These are phyloP conservation scores for Platanus orientalis DNA, from an alignment of 164 flowering plant genomes.

Conservation along the genomic window DNA sequence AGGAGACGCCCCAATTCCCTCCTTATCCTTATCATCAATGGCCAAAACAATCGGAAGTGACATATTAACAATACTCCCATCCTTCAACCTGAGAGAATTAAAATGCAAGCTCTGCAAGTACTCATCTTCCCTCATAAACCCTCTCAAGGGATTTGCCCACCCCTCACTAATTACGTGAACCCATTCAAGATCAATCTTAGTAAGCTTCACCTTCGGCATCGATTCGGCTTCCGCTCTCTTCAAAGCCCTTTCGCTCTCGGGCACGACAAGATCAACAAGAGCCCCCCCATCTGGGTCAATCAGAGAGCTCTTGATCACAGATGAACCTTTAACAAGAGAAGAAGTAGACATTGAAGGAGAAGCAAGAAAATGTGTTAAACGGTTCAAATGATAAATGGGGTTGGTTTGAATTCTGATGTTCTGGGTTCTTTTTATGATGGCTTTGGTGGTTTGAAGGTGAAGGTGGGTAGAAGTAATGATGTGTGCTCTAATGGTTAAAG, in stretches of 20 bases:
- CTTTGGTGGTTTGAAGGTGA: slow-evolving; percentile 5
- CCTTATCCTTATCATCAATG: slow-evolving; percentile 68
- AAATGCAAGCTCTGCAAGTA: slow-evolving; percentile 93
- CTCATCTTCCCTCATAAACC: slow-evolving; percentile 93
- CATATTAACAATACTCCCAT: slow-evolving; percentile 82
- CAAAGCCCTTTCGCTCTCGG: slow-evolving; percentile 45
- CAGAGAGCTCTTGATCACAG: slow-evolving; percentile 58
- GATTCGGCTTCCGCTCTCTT: slow-evolving; percentile 48
- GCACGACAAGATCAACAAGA: slow-evolving; percentile 71
- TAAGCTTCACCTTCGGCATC: slow-evolving; percentile 56
- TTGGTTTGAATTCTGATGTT: slow-evolving; percentile 16
- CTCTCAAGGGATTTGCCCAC: slow-evolving; percentile 91
- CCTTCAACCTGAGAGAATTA: slow-evolving; percentile 48
- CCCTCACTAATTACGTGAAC: slow-evolving; percentile 90
- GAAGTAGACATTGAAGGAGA: slow-evolving; percentile 8
- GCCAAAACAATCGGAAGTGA: slow-evolving; percentile 92
- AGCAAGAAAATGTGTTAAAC: slow-evolving; percentile 13
- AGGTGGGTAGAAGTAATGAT: slow-evolving; percentile 5
- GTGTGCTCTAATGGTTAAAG: slow-evolving; percentile 38
- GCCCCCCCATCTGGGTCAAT: slow-evolving; percentile 91
- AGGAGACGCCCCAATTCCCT: slow-evolving; percentile 44
- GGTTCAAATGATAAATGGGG: slow-evolving; percentile 37
- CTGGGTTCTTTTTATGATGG: slow-evolving; percentile 8
- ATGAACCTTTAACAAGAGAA: background rate
- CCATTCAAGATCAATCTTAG: slow-evolving; percentile 81